Percentiles rank a stretch among this genome's conserved stretches.
Evolutionary conservation across 140 eudicot genomes (phyloP).

Genomic region (Bidens hawaiensis): DNA sequence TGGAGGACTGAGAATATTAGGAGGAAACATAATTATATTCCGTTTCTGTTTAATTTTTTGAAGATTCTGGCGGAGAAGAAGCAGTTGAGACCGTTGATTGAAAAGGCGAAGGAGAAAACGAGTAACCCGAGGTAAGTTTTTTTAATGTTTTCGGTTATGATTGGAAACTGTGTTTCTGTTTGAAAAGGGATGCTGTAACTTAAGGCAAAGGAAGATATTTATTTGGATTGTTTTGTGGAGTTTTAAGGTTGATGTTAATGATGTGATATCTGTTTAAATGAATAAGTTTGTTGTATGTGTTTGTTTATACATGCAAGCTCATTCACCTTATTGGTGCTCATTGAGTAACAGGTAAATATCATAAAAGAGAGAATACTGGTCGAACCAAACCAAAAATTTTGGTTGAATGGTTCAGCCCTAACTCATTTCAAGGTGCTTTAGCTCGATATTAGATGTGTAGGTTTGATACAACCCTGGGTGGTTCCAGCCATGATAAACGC

Average conservation of each 20-base stretch:
- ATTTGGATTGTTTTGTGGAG: slow-evolving; percentile 17
- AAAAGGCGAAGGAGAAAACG: slow-evolving; percentile 87
- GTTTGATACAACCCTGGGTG: too few relatives aligned
- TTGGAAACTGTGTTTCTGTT: slow-evolving; percentile 11
- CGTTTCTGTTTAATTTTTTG: slow-evolving; percentile 89
- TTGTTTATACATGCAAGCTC: too few relatives aligned
- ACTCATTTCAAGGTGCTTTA: too few relatives aligned
- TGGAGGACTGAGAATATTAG: slow-evolving; percentile 94
- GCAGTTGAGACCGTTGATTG: slow-evolving; percentile 96
- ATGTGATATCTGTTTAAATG: not conserved
- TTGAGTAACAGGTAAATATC: too few relatives aligned
- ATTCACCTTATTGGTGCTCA: too few relatives aligned
- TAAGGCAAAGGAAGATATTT: not conserved
- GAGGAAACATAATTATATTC: slow-evolving; percentile 85
- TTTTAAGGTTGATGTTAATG: slow-evolving; percentile 1
- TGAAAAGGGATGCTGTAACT: slow-evolving; percentile 14
- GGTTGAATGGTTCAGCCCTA: too few relatives aligned
- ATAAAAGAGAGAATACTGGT: too few relatives aligned
- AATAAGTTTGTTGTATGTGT: too few relatives aligned
- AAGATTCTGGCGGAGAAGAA: slow-evolving; percentile 97
- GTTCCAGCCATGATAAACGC: too few relatives aligned
- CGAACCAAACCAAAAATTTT: too few relatives aligned
- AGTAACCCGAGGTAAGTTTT: slow-evolving; percentile 34
- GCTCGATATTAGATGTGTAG: too few relatives aligned
- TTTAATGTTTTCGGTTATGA: not conserved